Base-by-base conservation (phyloP, 352 stramenopile species). In the Globisporangium ultimum region DNA sequence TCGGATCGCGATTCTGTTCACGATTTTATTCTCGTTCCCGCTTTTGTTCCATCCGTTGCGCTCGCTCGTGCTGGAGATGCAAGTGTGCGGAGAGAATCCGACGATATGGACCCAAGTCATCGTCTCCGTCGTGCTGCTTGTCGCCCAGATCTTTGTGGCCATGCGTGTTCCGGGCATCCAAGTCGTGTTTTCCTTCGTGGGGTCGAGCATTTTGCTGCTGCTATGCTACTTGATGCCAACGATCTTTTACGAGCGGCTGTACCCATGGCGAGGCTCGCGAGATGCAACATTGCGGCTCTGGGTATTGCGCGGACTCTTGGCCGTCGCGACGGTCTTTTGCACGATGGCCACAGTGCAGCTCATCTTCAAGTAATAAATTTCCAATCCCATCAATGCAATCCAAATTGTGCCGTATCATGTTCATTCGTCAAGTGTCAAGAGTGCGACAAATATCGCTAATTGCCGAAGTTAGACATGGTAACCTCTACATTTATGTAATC, bases 171-270 rank as follows among this genome's bases (percentile, higher is more conserved):
- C 78, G 18, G 78, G 78, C 55, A 71, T 79, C 48, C 72, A 81
- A 67, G 78, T 91, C 43, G 80, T 89, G 7, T 91, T 91, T 60
- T 91, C 79, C 1, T 87, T 91, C 53, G 80, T 89, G 3, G 82
- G 82, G 3, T 80, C 82, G 24, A 90, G 78, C 58, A 87, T 87
- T 52, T 58, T 92, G 48, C 57, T 88, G 48, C 71, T 89, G 58
- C 66, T 92, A 0, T 92, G 82, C 63, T 92, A 92, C 67, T 45
- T 87, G 17, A 78, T 92, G 57, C 82, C 82, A 3, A 60, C 73
- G 28, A 61, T 87, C 3, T 89, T 84, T 64, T 89, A 84, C 64
- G 58, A 68, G 14, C 68, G 61, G 32, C 65, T 91, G 18, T 66
- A 61, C 17, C 68, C 76, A 14, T 88, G 80, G 76, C 69, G 66